Evolutionary conservation across 148 eudicot species (phyloP).

Genomic region (Mesembryanthemum crystallinum): DNA sequence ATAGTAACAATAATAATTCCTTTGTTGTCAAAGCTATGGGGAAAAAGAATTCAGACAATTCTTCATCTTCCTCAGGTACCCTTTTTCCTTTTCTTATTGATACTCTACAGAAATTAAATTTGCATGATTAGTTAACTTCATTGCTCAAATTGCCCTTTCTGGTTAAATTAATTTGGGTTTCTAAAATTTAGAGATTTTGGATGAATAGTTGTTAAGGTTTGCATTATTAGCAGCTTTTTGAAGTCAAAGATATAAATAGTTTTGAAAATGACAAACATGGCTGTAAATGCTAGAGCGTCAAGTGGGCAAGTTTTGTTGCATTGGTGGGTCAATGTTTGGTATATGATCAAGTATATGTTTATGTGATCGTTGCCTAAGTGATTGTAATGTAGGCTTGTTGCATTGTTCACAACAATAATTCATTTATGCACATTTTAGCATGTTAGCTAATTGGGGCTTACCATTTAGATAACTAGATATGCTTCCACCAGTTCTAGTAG

Average conservation of each 20-base stretch:
- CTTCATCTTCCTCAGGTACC: slow-evolving; percentile 56
- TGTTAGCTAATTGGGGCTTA: no score
- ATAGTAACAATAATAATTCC: slow-evolving; percentile 13
- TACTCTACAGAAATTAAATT: no score
- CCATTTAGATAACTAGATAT: no score
- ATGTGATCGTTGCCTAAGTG: neutral
- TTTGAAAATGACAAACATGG: neutral
- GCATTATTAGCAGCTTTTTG: neutral
- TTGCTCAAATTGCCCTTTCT: neutral
- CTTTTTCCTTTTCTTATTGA: neutral
- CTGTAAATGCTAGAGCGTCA: neutral
- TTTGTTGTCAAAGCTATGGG: slow-evolving; percentile 47
- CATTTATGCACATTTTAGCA: no score
- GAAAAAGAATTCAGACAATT: slow-evolving; percentile 53
- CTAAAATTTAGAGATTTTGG: neutral
- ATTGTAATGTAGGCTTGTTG: neutral
- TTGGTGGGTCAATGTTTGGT: neutral
- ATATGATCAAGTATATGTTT: slow-evolving; percentile 6
- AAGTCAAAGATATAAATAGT: neutral
- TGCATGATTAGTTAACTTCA: neutral
- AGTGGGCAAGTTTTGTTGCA: neutral
- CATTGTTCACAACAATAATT: no score
- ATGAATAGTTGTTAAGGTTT: neutral
- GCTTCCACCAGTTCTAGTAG: no score
- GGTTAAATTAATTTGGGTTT: neutral